phyloP scores from a whole-genome alignment of 352 stramenopile genomes.

The Globisporangium apiculatum region DNA sequence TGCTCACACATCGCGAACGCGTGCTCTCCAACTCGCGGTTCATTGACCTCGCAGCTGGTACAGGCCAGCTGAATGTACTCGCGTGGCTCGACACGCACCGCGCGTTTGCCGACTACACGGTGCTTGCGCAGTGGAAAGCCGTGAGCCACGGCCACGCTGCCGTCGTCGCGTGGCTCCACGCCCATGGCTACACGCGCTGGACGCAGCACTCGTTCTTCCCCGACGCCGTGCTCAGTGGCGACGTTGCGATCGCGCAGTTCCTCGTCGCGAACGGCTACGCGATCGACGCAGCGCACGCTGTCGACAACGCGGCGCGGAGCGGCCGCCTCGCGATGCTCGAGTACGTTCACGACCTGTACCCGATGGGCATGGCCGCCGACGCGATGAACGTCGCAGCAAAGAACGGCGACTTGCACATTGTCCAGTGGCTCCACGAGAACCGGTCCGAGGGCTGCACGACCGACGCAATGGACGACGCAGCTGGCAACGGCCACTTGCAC shows the following conservation, averaged over 20 bases:
- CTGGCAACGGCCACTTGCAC: conserved; percentile 17
- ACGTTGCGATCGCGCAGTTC: conserved; percentile 12
- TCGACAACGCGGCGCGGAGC: conserved; percentile 8
- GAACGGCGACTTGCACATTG: conserved; percentile 11
- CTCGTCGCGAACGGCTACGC: conserved; percentile 9
- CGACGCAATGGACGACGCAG: conserved; percentile 20
- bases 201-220: conserved; percentile 6
- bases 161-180: conserved; percentile 9
- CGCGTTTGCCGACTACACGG: conserved; percentile 2
- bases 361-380: conserved; percentile 8
- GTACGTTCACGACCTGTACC: conserved; percentile 10
- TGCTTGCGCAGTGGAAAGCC: conserved; percentile 10
- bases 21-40: conserved; percentile 10
- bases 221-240: conserved; percentile 6
- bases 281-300: conserved; percentile 8
- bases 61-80: conserved; percentile 7
- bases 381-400: conserved; percentile 14
- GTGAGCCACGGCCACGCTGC: conserved; percentile 8
- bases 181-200: conserved; percentile 6
- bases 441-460: conserved; percentile 16
- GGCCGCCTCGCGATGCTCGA: conserved; percentile 14
- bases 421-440: conserved; percentile 16
- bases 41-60: conserved; percentile 6
- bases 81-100: conserved; percentile 14
- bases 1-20: conserved; percentile 3